Evolutionary conservation across 2,329 filamentous ascomycete genomes (phyloP), one percentile per base, ranked within the genome.

Genomic region (Thielaviopsis ethacetica): DNA sequence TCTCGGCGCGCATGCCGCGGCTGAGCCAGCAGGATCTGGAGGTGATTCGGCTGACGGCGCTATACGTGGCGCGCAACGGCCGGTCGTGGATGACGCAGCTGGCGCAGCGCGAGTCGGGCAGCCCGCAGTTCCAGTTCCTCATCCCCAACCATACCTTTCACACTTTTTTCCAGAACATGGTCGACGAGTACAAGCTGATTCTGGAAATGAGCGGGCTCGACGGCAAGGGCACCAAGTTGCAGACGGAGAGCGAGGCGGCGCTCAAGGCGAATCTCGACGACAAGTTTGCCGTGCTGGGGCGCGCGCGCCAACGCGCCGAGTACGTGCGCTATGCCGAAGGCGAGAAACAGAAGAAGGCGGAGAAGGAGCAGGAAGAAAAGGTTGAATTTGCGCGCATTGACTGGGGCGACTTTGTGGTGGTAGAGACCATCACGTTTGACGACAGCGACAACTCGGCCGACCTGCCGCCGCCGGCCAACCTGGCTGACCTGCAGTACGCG

Each of bases 341-440:
- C 58, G 88, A 96, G 72, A 91, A 91, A 69, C 82, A 84, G 65
- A 88, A 91, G 75, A 90, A 91, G 68, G 90, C 95, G 66, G 89
- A 94, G 67, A 83, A 91, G 63, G 86, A 85, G 49, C 87, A 94
- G 67, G 83, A 89, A 66, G 88, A 95, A 69, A 84, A 84, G 66
- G 73, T 78, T 22, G 76, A 82, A 58, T 83, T 93, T 70, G 86
- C 86, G 1, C 86, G 93, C 65, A 93, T 98, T 63, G 93, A 98
- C 71, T 98, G 93, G 93, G 88, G 95, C 67, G 91, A 97, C 68
- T 98, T 98, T 66, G 85, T 91, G 38, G 86, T 98, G 21, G 90
- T 96, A 52, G 93, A 96, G 71, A 96, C 91, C 0, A 91, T 98
- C 58, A 77, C 89, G 17, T 98, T 98, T 70, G 90, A 83, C 61